Percentiles rank a stretch among this genome's conserved stretches.
These are phyloP conservation scores for Aspergillus panamensis DNA, from an alignment of 495 filamentous ascomycete species.

Conservation along the genomic window DNA sequence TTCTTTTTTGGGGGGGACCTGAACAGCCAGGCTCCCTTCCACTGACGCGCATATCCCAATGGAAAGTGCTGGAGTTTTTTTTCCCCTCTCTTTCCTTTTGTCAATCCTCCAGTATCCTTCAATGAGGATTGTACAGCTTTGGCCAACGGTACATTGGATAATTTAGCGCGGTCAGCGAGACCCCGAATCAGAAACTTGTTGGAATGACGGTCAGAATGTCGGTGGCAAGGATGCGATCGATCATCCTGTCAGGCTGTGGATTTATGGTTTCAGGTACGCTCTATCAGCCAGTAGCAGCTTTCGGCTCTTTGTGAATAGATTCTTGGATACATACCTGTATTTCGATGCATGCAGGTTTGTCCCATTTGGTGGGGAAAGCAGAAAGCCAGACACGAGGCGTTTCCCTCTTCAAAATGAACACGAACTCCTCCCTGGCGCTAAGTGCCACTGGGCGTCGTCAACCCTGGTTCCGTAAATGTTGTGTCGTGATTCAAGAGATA, in stretches of 20 bases:
- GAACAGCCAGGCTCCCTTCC: too few relatives aligned
- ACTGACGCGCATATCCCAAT: background rate
- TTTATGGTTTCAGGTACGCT: background rate
- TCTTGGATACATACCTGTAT: conserved; percentile 1
- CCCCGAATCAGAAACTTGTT: background rate
- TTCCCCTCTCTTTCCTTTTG: background rate
- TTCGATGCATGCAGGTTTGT: conserved; percentile 2
- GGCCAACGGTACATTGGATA: background rate
- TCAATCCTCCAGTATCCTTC: background rate
- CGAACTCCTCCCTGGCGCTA: background rate
- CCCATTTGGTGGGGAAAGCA: background rate
- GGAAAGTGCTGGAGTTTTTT: background rate
- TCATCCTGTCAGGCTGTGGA: background rate
- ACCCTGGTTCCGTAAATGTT: background rate
- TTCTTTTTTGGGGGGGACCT: too few relatives aligned
- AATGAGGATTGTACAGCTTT: background rate
- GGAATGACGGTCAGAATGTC: conserved; percentile 2
- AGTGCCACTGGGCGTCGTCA: background rate
- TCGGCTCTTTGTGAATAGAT: background rate
- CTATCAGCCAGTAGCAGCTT: background rate
- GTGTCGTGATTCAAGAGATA: background rate
- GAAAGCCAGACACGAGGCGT: background rate
- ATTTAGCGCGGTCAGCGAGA: background rate
- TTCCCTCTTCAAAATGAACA: background rate
- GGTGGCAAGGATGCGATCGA: background rate